Base-by-base conservation (phyloP, 768 basidiomycete genomes). In the Leccinellum albellum region DNA sequence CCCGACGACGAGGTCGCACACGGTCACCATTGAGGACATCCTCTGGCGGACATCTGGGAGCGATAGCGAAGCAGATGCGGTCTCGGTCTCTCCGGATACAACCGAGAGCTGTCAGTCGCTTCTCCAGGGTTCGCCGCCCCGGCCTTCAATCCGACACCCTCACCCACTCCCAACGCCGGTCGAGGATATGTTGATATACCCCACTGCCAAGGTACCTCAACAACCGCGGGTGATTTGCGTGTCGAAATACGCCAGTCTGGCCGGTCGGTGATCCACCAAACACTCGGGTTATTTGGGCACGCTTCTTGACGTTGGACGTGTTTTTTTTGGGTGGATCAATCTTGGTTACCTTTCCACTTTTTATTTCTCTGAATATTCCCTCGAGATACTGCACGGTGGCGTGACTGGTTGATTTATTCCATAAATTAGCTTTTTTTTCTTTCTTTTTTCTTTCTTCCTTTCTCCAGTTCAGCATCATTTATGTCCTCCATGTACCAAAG, bases 161-260 rank as follows among this genome's bases (percentile, higher is more conserved):
- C 73, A 81, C 61, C 84, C 84, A 10, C 74, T 86, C 15, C 85
- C 85, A 12, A 82, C 80, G 63, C 81, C 83, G 10, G 70, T 80
- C n/a, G 73, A 76, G 42, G 72, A 79, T 46, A 86, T 85, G 84
- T 59, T 78, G 46, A 61, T 66, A 56, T 61, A 61, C 63, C 61
- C 63, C 12, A 40, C 56, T 9, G 17, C 45, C 6, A 67, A 61
- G 50, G 13, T 45, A 7, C 50, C 33, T 8, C 64, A 51, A 48
- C 55, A 20, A 24, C 49, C 58, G 26, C 62, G 20, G 46, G 31
- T 56, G 35, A 47, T 70, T 21, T 53, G 61, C 26, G 65, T 72
- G 6, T 68, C 70, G 6, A 63, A 69, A 53, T 61, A 67, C 50
- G 71, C 70, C 45, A 73, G 65, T 51, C 58, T 74, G 31, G 71